Evolutionary conservation across 148 eudicot species (phyloP).

Genomic region (Agrostemma githago): DNA sequence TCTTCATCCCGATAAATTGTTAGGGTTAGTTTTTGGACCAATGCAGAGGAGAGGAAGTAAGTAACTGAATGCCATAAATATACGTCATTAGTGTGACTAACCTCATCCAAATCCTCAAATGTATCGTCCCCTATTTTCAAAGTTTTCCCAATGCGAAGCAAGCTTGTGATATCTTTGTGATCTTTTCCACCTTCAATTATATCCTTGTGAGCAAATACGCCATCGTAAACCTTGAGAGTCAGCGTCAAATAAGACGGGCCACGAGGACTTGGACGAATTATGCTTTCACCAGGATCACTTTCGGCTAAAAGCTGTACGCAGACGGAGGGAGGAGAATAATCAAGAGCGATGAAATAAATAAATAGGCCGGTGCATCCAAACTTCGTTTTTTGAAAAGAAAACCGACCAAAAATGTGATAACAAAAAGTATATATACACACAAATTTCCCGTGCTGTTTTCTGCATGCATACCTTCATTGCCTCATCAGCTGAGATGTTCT

Average conservation of each 20-base stretch:
- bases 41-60: too few relatives aligned
- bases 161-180: slow-evolving; percentile 83
- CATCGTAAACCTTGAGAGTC: slow-evolving; percentile 84
- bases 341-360: neutral
- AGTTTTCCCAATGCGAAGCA: slow-evolving; percentile 87
- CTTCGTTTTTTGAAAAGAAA: neutral
- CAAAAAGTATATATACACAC: neutral
- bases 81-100: slow-evolving; percentile 18
- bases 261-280: slow-evolving; percentile 90
- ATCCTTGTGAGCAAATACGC: slow-evolving; percentile 90
- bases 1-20: too few relatives aligned
- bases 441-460: neutral
- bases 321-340: slow-evolving; percentile 13
- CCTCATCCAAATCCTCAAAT: slow-evolving; percentile 98
- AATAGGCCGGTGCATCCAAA: neutral
- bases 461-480: slow-evolving; percentile 66
- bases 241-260: slow-evolving; percentile 81
- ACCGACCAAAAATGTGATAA: too few relatives aligned
- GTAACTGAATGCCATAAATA: neutral
- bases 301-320: slow-evolving; percentile 56
- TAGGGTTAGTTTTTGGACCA: too few relatives aligned
- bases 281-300: slow-evolving; percentile 92
- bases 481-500: slow-evolving; percentile 87
- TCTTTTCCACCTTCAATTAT: slow-evolving; percentile 93
- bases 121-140: slow-evolving; percentile 84